Evolutionary conservation across 2,329 filamentous ascomycete species (phyloP).

Genomic region (Exophiala sp.): DNA sequence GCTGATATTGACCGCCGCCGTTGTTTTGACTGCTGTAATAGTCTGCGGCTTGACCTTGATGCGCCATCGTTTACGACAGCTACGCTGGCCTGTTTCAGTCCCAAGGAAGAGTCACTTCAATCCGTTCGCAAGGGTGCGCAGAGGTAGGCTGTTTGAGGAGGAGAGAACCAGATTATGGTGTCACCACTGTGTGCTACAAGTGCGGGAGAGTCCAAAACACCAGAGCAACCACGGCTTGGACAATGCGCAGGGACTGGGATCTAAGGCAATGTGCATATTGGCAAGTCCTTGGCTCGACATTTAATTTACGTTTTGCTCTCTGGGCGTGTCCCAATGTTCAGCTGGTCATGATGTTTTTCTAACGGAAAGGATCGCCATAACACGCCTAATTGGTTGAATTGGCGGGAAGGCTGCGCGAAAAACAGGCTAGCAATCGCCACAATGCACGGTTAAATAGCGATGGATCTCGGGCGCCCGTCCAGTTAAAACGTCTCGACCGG

Average conservation of each 20-base stretch:
- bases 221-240: no score
- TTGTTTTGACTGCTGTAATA: conserved; percentile 24
- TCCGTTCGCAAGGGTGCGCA: not conserved
- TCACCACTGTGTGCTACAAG: no score
- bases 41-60: conserved; percentile 27
- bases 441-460: no score
- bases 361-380: no score
- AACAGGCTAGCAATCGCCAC: no score
- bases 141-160: no score
- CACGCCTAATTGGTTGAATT: no score
- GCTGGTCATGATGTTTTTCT: not conserved
- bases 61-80: conserved; percentile 16
- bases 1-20: conserved; percentile 8
- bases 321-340: not conserved
- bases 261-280: not conserved
- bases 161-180: no score
- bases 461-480: no score
- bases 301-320: not conserved
- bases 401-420: no score
- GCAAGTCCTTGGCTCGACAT: not conserved
- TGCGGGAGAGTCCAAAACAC: no score
- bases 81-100: not conserved
- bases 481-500: no score
- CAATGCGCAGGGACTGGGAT: not conserved
- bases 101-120: not conserved